Evolutionary conservation across 345 rosid genomes (phyloP).

Genomic region (Populus davidiana): DNA sequence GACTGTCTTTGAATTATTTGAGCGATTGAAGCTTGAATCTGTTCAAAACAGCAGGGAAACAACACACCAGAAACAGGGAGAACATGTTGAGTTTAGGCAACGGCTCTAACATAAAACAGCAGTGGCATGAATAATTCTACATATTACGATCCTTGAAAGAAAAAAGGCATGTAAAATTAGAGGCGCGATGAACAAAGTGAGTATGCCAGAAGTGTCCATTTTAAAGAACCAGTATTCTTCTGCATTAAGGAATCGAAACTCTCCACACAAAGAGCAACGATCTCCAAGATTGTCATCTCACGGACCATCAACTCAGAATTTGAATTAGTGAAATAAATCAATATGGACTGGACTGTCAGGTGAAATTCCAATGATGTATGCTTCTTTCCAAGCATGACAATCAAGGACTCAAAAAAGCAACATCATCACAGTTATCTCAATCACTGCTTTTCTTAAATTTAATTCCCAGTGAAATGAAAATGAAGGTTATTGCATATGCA

Average conservation of each 20-base stretch:
- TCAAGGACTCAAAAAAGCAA: neutral
- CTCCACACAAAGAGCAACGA: neutral
- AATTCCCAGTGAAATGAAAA: neutral
- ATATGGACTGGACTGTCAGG: constrained; percentile 2
- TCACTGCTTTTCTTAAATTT: constrained; percentile 6
- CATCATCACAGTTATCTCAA: constrained; percentile 6
- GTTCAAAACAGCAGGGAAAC: constrained; percentile 22
- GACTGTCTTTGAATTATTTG: constrained; percentile 74
- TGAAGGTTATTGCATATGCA: neutral
- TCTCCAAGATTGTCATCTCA: neutral
- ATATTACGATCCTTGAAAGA: neutral
- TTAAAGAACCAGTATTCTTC: neutral
- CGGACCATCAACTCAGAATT: constrained; percentile 5
- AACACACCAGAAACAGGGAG: neutral
- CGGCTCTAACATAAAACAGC: neutral
- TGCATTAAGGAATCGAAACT: neutral
- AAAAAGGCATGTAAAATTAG: neutral
- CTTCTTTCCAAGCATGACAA: neutral
- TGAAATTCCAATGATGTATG: neutral
- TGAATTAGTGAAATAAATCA: neutral
- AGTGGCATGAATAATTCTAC: neutral
- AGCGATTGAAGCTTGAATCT: constrained; percentile 96
- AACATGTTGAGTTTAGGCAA: neutral
- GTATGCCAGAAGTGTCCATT: neutral
- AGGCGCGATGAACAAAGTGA: neutral